Evolutionary conservation across 2,329 filamentous ascomycete genomes (phyloP), one percentile per base, ranked within the genome.

Genomic region (Chalaropsis thielavioides): DNA sequence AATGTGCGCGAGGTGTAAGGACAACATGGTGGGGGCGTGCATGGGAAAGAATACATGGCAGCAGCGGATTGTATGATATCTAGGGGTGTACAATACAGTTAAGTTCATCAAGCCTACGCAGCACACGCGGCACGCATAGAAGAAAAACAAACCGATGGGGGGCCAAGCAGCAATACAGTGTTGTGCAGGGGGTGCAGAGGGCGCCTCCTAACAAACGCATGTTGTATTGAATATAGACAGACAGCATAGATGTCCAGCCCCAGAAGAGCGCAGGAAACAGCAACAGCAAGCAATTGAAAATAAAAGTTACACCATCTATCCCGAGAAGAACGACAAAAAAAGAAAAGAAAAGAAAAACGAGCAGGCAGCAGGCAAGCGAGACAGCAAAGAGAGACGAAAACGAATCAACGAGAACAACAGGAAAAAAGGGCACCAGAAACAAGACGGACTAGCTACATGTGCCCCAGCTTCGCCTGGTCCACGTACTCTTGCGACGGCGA

Each of bases 401-500:
- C 35, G 27, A 2, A 19, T 35, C 24, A 35, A 58, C 8, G 1
- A 38, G 8, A 38, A 38, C 8, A 38, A 38, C 3, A 38, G 7
- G 5, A 38, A 44, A 61, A 60, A 64, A 61, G 17, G 17, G 43
- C 40, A 24, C 19, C 46, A 27, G 2, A 27, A 27, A 27, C 46
- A 51, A 27, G 46, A 59, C 31, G 2, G 31, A 2, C n/a, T n/a
- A n/a, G 19, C 51, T 63, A 67, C 60, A 65, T 61, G 3, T 63
- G 40, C 43, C 66, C 63, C 31, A 63, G 60, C 69, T 75, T 77
- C 13, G 85, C 84, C 73, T 84, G 86, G 69, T 90, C 87, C 64
- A 86, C 79, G 71, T 92, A 92, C 64, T 88, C 85, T 68, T 84
- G 79, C 13, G 81, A 81, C 0, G 88, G 86, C 35, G 83, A 85